A percentile compares a stretch with the other conserved stretches of the same genome.
Conservation (phyloP, 176 grass and related monocot species). For the Ensete ventricosum region DNA sequence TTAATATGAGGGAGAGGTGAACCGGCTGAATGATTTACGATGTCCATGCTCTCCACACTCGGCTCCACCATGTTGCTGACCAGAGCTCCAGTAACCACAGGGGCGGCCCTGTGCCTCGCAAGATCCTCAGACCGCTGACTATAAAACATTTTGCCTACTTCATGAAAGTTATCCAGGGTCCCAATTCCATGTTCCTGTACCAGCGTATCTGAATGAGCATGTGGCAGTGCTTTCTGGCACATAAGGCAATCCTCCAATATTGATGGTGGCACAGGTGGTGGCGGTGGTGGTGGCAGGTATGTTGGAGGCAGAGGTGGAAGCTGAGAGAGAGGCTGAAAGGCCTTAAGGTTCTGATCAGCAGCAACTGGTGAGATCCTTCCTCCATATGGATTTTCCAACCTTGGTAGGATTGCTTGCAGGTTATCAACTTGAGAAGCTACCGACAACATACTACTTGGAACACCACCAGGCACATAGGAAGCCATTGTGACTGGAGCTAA, state of each 20-base stretch:
- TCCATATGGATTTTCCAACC: conserved; percentile 30
- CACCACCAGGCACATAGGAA: conserved; percentile 27
- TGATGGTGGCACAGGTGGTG: conserved; percentile 7
- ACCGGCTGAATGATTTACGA: too few relatives aligned
- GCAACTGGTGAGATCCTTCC: conserved; percentile 31
- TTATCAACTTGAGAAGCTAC: conserved; percentile 14
- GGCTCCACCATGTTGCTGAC: background rate
- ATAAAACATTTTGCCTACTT: conserved; percentile 36
- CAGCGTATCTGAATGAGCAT: conserved; percentile 63
- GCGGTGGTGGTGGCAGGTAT: conserved; percentile 29
- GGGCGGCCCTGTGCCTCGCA: conserved; percentile 25
- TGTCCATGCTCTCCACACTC: background rate
- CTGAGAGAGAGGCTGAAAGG: conserved; percentile 46
- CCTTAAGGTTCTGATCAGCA: conserved; percentile 40
- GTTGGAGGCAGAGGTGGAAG: conserved; percentile 51
- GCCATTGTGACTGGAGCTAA: conserved; percentile 42
- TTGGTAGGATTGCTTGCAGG: conserved; percentile 29
- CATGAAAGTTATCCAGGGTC: conserved; percentile 16
- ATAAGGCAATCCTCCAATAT: conserved; percentile 60
- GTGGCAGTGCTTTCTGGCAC: conserved; percentile 72
- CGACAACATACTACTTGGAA: conserved; percentile 14
- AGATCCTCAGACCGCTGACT: conserved; percentile 43
- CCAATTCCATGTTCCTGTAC: conserved; percentile 44
- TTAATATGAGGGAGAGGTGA: too few relatives aligned
- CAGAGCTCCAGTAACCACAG: background rate